Evolutionary conservation across 371 early-diverging fungal genomes (phyloP), one percentile per base, ranked within the genome.

Genomic region (Nematocida sp.): DNA sequence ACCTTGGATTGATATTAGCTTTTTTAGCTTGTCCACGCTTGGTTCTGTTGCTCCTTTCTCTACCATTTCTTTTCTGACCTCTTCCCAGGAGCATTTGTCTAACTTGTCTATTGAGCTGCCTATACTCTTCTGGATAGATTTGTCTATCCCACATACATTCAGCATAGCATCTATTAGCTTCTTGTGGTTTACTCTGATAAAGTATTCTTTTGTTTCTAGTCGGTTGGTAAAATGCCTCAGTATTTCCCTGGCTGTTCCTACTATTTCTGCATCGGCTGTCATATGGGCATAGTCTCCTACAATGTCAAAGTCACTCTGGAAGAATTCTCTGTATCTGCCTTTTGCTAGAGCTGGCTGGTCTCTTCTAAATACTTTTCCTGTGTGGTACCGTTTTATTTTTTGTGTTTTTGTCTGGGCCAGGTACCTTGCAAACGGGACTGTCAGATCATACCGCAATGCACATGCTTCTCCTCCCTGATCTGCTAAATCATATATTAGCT

Each of bases 221-320:
- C 27, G 32, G 4, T 55, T 45, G 34, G 65, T 43, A 32, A 75
- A 65, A 0, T 86, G 85, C 75, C 91, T 85, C 23, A 92, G 86
- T 27, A 77, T 65, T 79, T 94, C 94, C 41, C 86, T 85, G 62
- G 90, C 85, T 19, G 94, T 86, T n/a, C 87, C 84, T 45, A 98
- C 79, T 34, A 89, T 87, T 81, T 96, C 97, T 37, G 94, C 89
- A 82, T 98, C 99, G 9, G 95, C 91, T 45, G 95, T 86, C 95
- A 95, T 95, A 1, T 89, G 79, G 52, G 92, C 91, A 78, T 91
- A 92, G 9, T 85, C 83, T 17, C 99, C 99, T 27, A 95, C 95
- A 85, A 98, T 90, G 83, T 98, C 99, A 77, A 93, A 95, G 87
- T 98, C 99, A 81, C 96, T 95, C 85, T 98, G 97, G 81, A 87